phyloP scores from a whole-genome alignment of 2,329 filamentous ascomycete genomes.

The Trichoderma citrinoviride region DNA sequence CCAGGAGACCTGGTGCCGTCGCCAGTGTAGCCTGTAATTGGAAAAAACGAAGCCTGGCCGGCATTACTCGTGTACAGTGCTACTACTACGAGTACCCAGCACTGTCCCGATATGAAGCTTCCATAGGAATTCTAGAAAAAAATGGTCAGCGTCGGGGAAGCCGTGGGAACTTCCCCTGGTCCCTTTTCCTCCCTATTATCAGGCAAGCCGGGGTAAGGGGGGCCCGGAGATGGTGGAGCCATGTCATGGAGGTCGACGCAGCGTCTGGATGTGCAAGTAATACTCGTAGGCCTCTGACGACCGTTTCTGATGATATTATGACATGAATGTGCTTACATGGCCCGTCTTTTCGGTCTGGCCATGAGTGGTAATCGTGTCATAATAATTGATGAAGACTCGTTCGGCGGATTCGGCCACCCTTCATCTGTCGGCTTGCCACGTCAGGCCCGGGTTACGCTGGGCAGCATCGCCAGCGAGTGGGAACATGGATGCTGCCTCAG shows the following conservation, averaged over 20 bases:
- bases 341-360: neutral
- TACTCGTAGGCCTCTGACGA: conserved; percentile 9
- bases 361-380: neutral
- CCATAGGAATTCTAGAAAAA: conserved; percentile 5
- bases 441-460: conserved; percentile 12
- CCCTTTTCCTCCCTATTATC: neutral
- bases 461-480: conserved; percentile 1
- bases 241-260: neutral
- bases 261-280: neutral
- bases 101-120: conserved; percentile 1
- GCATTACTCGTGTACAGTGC: neutral
- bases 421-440: conserved; percentile 4
- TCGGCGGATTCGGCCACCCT: neutral
- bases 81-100: neutral
- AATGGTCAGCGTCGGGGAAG: conserved; percentile 10
- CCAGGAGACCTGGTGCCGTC: neutral
- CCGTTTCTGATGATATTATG: neutral
- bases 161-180: neutral
- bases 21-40: neutral
- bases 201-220: conserved; percentile 3
- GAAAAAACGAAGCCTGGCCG: neutral
- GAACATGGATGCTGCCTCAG: neutral
- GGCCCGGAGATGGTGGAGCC: conserved; percentile 4
- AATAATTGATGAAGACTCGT: neutral
- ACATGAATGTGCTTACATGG: neutral